Base-by-base conservation (phyloP, 495 filamentous ascomycete species). In the Penicillium coprophilum region DNA sequence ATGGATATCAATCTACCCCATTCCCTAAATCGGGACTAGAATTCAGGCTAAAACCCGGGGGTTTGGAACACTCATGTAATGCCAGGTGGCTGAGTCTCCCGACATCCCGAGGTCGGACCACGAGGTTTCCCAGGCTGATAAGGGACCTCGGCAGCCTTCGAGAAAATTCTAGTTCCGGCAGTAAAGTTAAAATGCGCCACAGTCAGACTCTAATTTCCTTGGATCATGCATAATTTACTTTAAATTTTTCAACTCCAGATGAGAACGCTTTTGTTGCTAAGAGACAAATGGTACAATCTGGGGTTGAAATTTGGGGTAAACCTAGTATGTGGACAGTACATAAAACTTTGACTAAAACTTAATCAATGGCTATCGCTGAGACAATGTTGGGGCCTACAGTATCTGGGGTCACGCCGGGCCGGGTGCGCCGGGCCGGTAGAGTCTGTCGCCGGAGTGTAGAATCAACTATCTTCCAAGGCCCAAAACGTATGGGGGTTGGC, bases 381-480 rank as follows among this genome's bases (percentile, higher is more conserved):
- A 13, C 11, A 9, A 21, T 20, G 6, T 28, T 15, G 46, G 17
- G 46, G 17, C 46, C 17, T 7, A 15, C 34, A n/a, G 15, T 15
- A 6, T n/a, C 15, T 15, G 41, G 41, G 41, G 23, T 27, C 23
- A 24, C 30, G 49, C 49, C 49, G 49, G 49, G 23, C 49, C 49
- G 52, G 52, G 30, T 46, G 3, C 51, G 51, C 52, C 52, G 52
- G 52, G 41, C 52, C 52, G 52, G 52, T 21, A 38, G 4, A 7
- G 24, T 31, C 8, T 27, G 40, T 21, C 2, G 17, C 13, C 50
- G 27, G 50, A n/a, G 24, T n/a, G 38, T 32, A 32, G 6, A n/a
- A 15, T n/a, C 24, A 27, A 27, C 24, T 6, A 27, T 27, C 24
- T 27, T 27, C 2, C 7, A 27, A 27, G 24, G 24, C 4, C 0